phyloP scores from a whole-genome alignment of 2,329 filamentous ascomycete genomes.

The Talaromyces sp. region DNA sequence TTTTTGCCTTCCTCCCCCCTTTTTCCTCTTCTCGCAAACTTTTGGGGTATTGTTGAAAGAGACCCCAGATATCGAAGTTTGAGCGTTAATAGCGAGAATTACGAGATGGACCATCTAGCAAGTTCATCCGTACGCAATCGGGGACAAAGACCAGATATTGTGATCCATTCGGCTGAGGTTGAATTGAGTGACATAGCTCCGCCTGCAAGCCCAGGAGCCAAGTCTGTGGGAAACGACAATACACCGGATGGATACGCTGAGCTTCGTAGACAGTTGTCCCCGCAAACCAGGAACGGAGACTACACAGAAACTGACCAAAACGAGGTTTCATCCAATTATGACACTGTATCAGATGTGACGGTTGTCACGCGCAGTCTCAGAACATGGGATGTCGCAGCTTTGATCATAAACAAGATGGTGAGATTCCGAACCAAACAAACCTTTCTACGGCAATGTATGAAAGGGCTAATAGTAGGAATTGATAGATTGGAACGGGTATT shows the following conservation, averaged over 20 bases:
- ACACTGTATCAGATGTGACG: neutral
- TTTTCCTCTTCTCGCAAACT: neutral
- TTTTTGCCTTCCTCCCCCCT: neutral
- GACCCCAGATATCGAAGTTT: neutral
- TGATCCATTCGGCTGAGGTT: neutral
- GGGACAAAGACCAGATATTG: neutral
- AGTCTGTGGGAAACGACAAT: neutral
- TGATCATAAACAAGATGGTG: neutral
- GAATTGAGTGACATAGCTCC: neutral
- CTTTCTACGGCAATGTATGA: neutral
- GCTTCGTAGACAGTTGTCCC: neutral
- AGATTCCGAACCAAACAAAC: neutral
- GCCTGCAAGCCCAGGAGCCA: neutral
- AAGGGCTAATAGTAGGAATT: neutral
- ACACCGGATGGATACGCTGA: neutral
- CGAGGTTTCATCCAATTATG: neutral
- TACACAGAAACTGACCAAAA: neutral
- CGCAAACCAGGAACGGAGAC: neutral
- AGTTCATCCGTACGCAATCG: neutral
- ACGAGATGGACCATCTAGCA: neutral
- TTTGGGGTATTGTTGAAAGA: neutral
- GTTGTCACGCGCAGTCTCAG: neutral
- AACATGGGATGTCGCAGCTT: neutral
- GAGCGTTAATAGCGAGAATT: neutral
- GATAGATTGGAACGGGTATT: neutral